A percentile compares a stretch with the other conserved stretches of the same genome.
Evolutionary conservation across 306 rosid genomes (phyloP).

Genomic region (Crotalaria pallida): DNA sequence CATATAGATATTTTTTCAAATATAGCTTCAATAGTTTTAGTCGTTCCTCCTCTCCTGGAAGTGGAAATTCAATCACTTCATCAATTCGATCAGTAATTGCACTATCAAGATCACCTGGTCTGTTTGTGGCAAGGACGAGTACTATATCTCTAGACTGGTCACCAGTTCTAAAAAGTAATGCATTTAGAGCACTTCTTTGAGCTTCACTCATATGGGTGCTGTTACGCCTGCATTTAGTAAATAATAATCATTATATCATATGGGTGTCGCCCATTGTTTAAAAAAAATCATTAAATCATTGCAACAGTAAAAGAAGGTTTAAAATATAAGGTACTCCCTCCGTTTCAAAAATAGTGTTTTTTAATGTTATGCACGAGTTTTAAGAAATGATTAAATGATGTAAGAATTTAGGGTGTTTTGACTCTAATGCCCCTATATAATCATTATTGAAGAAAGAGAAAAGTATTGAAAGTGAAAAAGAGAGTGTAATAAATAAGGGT

Average conservation of each 20-base stretch:
- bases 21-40: slow-evolving; percentile 76
- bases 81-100: slow-evolving; percentile 94
- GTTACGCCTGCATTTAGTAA: slow-evolving; percentile 72
- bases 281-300: too few species aligned
- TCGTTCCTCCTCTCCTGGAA: slow-evolving; percentile 92
- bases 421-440: too few species aligned
- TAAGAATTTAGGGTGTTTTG: too few species aligned
- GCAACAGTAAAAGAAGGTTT: neutral
- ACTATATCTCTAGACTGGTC: slow-evolving; percentile 96
- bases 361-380: too few species aligned
- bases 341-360: too few species aligned
- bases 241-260: slow-evolving; percentile 1
- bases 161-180: slow-evolving; percentile 95
- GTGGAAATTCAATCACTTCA: slow-evolving; percentile 94
- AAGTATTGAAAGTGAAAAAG: too few species aligned
- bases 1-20: slow-evolving; percentile 56
- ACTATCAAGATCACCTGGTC: slow-evolving; percentile 93
- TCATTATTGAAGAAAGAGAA: too few species aligned
- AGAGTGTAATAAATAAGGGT: too few species aligned
- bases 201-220: slow-evolving; percentile 96
- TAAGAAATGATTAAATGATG: too few species aligned
- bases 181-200: slow-evolving; percentile 96
- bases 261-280: too few species aligned
- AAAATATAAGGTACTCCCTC: too few species aligned
- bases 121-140: slow-evolving; percentile 94